Base-by-base conservation (phyloP, 768 basidiomycete species). In the Collybia sordida region DNA sequence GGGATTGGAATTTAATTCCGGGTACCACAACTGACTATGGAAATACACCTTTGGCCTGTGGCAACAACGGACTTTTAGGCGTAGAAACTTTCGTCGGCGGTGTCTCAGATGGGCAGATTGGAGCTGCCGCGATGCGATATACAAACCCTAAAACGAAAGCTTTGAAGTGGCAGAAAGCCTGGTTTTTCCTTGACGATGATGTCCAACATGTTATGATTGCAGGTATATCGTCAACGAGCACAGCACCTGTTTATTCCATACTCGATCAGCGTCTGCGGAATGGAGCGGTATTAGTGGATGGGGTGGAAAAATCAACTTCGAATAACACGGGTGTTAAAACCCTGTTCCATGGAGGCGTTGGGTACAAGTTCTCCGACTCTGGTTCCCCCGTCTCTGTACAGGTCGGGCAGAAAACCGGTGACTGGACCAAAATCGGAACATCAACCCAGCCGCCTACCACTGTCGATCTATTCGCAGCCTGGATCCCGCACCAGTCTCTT, bases 1-100 rank as follows among this genome's bases (percentile, higher is more conserved):
- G 86, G 87, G 85, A 90, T 62, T 90, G 88, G 88, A 81, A 88
- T 55, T 72, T 86, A 4, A 80, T 90, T 24, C 87, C 88, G 8
- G 88, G 88, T 0, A 88, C 72, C 31, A 89, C 88, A 1, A 73
- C 77, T 35, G 82, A 88, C 59, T 86, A 86, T 57, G 70, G 65
- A 11, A 78, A 71, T 1, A 87, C 86, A 0, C 65, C 73, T 1
- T 71, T 90, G 8, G 59, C 64, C 21, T 87, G 85, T 56, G 61
- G 52, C 14, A 65, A 67, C n/a, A 72, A 77, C 1, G 53, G 62
- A 14, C 63, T 66, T 46, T 69, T 60, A 3, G 86, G 85, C 1
- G 58, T 77, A 4, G 75, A 84, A 48, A 52, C 66, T 4, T 87
- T 86, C 56, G 87, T 88, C 17, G 88, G 88, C 0, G 87, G 85